These are phyloP conservation scores for Paulownia fortunei DNA, from an alignment of 257 asterid species.

Conservation along the genomic window DNA sequence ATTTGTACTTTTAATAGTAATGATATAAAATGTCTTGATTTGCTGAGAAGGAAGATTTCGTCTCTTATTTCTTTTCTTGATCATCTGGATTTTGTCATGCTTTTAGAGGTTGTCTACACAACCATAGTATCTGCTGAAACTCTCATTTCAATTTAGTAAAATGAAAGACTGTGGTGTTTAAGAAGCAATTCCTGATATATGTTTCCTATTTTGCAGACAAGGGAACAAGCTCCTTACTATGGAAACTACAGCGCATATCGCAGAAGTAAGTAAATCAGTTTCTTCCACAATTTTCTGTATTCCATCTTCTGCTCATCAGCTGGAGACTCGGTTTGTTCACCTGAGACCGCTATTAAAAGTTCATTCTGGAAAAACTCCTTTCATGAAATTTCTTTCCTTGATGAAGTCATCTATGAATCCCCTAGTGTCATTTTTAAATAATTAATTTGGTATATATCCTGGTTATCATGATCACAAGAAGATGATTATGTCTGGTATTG, in stretches of 20 bases:
- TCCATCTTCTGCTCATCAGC: not conserved
- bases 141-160: not conserved
- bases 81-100: not conserved
- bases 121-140: not conserved
- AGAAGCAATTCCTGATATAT: conserved; percentile 1
- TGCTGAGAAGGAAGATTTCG: not conserved
- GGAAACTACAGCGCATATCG: conserved; percentile 34
- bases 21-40: not conserved
- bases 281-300: not conserved
- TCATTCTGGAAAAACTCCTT: too few relatives aligned
- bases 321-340: not conserved
- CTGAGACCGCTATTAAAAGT: too few relatives aligned
- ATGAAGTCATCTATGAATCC: too few relatives aligned
- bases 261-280: conserved; percentile 39
- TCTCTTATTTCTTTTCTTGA: not conserved
- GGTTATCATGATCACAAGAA: too few relatives aligned
- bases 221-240: conserved; percentile 36
- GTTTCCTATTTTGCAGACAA: conserved; percentile 38
- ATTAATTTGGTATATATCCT: too few relatives aligned
- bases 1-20: not conserved
- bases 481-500: too few relatives aligned
- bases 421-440: too few relatives aligned
- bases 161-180: not conserved
- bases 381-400: too few relatives aligned
- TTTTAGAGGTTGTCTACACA: not conserved